A percentile compares a stretch with the other conserved stretches of the same genome.
These are phyloP conservation scores for Escallonia herrerae DNA, from an alignment of 129 eudicot species.

Conservation along the genomic window DNA sequence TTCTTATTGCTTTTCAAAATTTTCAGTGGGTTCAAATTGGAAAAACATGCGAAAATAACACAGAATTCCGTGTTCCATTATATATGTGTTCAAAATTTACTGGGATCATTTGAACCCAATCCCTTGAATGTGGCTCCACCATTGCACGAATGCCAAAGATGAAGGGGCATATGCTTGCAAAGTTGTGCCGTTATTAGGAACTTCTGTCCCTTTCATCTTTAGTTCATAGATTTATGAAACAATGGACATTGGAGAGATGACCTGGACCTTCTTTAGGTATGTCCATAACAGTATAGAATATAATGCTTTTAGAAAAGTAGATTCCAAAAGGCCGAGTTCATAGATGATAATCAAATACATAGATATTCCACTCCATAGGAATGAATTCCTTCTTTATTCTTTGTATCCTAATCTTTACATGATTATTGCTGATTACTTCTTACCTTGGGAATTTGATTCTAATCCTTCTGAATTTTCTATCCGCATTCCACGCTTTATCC, in stretches of 20 bases:
- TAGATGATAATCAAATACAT: not conserved
- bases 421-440: not conserved
- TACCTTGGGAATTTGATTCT: slow-evolving; percentile 4
- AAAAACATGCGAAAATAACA: no score
- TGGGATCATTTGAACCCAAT: no score
- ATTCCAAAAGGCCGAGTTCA: slow-evolving; percentile 6
- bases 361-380: not conserved
- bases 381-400: not conserved
- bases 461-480: slow-evolving; percentile 2
- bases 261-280: slow-evolving; percentile 4
- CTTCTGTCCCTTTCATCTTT: slow-evolving; percentile 16
- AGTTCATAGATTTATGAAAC: not conserved
- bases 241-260: slow-evolving; percentile 8
- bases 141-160: no score
- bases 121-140: no score
- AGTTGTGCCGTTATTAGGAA: slow-evolving; percentile 2
- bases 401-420: not conserved
- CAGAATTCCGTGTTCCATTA: no score
- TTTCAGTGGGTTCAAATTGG: no score
- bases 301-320: not conserved
- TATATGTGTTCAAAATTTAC: no score
- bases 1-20: no score
- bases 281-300: not conserved
- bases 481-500: not conserved
- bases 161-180: no score